Evolutionary conservation across 768 basidiomycete species (phyloP), one percentile per base, ranked within the genome.

Genomic region (Asterophora parasitica): DNA sequence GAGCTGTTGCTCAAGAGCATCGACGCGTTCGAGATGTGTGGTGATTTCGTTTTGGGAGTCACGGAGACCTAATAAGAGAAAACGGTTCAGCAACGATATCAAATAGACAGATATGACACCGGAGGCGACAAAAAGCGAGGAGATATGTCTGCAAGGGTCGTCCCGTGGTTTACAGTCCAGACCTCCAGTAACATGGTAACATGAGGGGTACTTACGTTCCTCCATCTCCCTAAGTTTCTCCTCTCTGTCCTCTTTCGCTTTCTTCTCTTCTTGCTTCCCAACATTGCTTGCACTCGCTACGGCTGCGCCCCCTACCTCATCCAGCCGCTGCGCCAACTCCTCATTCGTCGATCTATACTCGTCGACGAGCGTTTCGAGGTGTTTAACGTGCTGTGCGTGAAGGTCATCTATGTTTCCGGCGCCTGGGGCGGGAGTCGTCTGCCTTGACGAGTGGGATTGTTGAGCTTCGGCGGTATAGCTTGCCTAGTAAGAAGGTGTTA

Each of bases 1-100:
- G 7, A 92, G 75, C 8, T 75, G 72, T 60, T 92, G 90, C 57
- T 89, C 86, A 31, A 91, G 74, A n/a, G 69, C 60, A 19, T 90
- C 88, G 28, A 88, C 79, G 60, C 74, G 75, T 42, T 71, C 71
- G 1, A 74, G 65, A 12, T 77, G 72, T 32, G 63, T 51, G 39
- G 71, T 67, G 32, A 60, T 48, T 32, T 64, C 67, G 0, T 65
- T 42, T 3, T 31, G 12, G 30, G 8, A 12, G 30, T 9, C 12
- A 8, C 9, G 30, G 30, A 10, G 30, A 31, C 9, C 12, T 31
- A 40, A 30, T 32, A 40, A 31, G 32, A 31, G 6, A 33, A 26
- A 4, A 1, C 28, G 43, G n/a, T n/a, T n/a, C n/a, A n/a, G n/a
- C n/a, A n/a, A n/a, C n/a, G n/a, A n/a, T n/a, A n/a, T n/a, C n/a